A percentile compares a stretch with the other conserved stretches of the same genome.
phyloP scores from a whole-genome alignment of 2,329 filamentous ascomycete species.

The Botrytis cinerea region DNA sequence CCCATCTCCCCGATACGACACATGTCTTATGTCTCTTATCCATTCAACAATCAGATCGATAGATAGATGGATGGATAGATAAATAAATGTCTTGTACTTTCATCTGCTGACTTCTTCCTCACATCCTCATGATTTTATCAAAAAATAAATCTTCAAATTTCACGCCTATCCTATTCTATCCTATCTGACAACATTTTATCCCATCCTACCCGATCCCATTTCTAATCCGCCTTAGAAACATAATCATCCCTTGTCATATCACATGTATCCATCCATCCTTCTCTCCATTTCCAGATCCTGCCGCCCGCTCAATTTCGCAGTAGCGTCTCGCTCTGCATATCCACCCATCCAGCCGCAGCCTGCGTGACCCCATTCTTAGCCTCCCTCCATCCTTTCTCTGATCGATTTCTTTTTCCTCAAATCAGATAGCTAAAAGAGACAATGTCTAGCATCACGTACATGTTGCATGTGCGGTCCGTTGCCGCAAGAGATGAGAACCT shows the following conservation, averaged over 20 bases:
- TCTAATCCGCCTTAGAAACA: background rate
- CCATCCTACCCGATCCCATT: background rate
- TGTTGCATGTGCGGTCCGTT: slow-evolving; percentile 1
- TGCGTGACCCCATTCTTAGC: background rate
- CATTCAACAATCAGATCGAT: background rate
- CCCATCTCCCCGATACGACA: background rate
- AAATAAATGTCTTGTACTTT: background rate
- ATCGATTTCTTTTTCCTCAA: background rate
- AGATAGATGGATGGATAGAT: too few relatives aligned
- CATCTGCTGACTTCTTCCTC: slow-evolving; percentile 10
- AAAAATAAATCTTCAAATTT: background rate
- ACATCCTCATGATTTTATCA: background rate
- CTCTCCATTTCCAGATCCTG: slow-evolving; percentile 5
- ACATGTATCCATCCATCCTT: background rate
- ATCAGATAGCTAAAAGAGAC: background rate
- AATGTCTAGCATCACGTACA: slow-evolving; percentile 11
- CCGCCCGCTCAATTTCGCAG: slow-evolving; percentile 22
- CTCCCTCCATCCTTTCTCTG: background rate
- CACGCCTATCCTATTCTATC: background rate
- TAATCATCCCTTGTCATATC: slow-evolving; percentile 7
- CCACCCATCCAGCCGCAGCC: background rate
- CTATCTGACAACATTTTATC: background rate
- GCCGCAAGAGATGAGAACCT: background rate
- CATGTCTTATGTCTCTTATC: background rate
- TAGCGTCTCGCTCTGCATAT: slow-evolving; percentile 20